phyloP scores from a whole-genome alignment of 768 basidiomycete genomes.

The Dacryopinax primogenitus region DNA sequence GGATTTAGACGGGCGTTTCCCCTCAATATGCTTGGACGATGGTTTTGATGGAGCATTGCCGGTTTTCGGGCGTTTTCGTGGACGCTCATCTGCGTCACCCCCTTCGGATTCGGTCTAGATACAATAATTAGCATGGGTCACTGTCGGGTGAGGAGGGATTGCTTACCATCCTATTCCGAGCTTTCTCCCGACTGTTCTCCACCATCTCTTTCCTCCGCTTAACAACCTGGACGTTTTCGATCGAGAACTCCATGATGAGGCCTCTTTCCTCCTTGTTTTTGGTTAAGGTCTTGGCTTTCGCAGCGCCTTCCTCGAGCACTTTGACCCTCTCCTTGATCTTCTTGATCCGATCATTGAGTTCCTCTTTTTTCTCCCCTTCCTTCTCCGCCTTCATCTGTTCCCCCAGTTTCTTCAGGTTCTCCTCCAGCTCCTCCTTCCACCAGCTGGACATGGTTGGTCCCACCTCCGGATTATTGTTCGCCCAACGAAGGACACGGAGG shows the following conservation, averaged over 20 bases:
- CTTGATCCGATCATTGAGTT: constrained; percentile 45
- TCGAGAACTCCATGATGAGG: constrained; percentile 88
- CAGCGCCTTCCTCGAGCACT: constrained; percentile 21
- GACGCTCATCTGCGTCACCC: background rate
- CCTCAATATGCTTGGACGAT: constrained; percentile 15
- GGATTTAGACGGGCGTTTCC: constrained; percentile 11
- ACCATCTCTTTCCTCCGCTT: constrained; percentile 52
- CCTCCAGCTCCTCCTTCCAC: constrained; percentile 70
- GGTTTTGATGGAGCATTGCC: constrained; percentile 33
- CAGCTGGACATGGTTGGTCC: constrained; percentile 55
- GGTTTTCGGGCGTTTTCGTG: constrained; percentile 27
- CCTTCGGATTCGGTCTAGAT: background rate
- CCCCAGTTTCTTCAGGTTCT: constrained; percentile 30
- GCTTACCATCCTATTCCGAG: background rate
- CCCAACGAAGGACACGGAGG: constrained; percentile 80
- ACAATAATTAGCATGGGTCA: background rate
- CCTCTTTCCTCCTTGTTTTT: constrained; percentile 34
- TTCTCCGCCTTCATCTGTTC: constrained; percentile 32
- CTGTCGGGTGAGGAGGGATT: background rate
- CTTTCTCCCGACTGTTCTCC: constrained; percentile 12
- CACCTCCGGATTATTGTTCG: constrained; percentile 73
- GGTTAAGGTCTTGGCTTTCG: constrained; percentile 23
- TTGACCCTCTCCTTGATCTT: constrained; percentile 22
- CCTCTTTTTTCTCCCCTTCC: constrained; percentile 42
- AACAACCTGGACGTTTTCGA: constrained; percentile 86